Percentiles rank a stretch among this genome's conserved stretches.
phyloP scores from a whole-genome alignment of 768 basidiomycete species.

The Kwoniella botswanensis region DNA sequence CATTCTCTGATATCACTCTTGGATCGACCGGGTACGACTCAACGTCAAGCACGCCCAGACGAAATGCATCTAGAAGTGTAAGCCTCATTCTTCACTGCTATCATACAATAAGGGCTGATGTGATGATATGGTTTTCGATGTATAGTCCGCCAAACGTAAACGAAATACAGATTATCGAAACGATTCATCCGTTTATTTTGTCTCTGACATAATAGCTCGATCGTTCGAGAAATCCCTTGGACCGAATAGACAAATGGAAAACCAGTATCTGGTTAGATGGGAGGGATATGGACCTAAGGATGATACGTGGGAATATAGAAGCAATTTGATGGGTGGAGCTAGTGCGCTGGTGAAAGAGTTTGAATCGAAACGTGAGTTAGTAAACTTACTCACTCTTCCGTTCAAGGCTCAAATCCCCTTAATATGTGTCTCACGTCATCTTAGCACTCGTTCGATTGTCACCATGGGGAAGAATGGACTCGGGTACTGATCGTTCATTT shows the following conservation, averaged over 20 bases:
- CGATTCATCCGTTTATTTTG: slow-evolving; percentile 17
- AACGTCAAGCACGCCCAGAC: neutral
- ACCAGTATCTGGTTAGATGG: slow-evolving; percentile 43
- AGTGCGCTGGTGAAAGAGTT: slow-evolving; percentile 18
- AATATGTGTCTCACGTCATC: neutral
- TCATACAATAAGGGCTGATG: neutral
- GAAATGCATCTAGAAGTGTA: slow-evolving; percentile 3
- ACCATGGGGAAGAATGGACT: neutral
- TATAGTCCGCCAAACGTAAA: slow-evolving; percentile 5
- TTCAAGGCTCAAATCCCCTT: too few species aligned
- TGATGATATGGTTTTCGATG: too few species aligned
- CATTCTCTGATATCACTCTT: neutral
- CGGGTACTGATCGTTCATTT: neutral
- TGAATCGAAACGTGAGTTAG: slow-evolving; percentile 28
- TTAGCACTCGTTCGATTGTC: neutral
- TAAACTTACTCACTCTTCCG: neutral
- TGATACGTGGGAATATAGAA: slow-evolving; percentile 40
- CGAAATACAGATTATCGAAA: slow-evolving; percentile 9
- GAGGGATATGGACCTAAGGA: slow-evolving; percentile 37
- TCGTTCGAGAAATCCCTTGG: slow-evolving; percentile 17
- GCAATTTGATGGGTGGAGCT: slow-evolving; percentile 24
- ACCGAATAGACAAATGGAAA: slow-evolving; percentile 19
- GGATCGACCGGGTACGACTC: neutral
- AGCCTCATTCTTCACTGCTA: neutral
- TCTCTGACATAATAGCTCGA: slow-evolving; percentile 29